A percentile compares a stretch with the other conserved stretches of the same genome.
Evolutionary conservation across 2,329 filamentous ascomycete genomes (phyloP).

Genomic region (Trichoderma endophyticum): DNA sequence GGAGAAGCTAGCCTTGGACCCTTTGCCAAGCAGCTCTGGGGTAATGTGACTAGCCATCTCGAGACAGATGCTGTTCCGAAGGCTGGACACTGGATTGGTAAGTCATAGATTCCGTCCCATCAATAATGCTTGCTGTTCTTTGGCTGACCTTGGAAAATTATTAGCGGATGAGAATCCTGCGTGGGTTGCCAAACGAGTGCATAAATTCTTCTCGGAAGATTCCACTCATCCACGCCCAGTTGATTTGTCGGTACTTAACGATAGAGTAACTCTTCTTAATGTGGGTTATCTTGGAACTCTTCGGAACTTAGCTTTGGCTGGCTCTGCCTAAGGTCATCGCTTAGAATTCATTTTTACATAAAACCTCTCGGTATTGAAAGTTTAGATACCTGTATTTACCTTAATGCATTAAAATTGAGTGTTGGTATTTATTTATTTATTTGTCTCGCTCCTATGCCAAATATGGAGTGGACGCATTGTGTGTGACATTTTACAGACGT

Average conservation of each 20-base stretch:
- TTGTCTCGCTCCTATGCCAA: not conserved
- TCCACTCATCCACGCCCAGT: not conserved
- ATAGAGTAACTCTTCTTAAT: not conserved
- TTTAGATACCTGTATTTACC: not conserved
- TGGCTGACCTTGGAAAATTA: not conserved
- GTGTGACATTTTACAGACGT: not conserved
- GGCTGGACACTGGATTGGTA: conserved; percentile 1
- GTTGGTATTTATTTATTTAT: not conserved
- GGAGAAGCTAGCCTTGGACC: conserved; percentile 29
- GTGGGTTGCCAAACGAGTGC: not conserved
- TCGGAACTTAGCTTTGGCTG: not conserved
- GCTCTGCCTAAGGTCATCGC: not conserved
- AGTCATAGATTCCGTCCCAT: not conserved
- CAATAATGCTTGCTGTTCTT: not conserved
- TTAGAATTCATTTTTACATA: not conserved
- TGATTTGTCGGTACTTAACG: not conserved
- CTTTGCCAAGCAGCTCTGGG: not conserved
- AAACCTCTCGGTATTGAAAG: not conserved
- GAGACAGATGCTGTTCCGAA: not conserved
- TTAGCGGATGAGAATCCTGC: not conserved
- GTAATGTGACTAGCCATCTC: not conserved
- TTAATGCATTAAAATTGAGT: not conserved
- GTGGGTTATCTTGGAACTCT: conserved; percentile 2
- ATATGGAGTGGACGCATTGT: accelerated
- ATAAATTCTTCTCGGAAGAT: not conserved